Base-by-base conservation (phyloP, 495 filamentous ascomycete species). In the Podospora bellae-mahoneyi region DNA sequence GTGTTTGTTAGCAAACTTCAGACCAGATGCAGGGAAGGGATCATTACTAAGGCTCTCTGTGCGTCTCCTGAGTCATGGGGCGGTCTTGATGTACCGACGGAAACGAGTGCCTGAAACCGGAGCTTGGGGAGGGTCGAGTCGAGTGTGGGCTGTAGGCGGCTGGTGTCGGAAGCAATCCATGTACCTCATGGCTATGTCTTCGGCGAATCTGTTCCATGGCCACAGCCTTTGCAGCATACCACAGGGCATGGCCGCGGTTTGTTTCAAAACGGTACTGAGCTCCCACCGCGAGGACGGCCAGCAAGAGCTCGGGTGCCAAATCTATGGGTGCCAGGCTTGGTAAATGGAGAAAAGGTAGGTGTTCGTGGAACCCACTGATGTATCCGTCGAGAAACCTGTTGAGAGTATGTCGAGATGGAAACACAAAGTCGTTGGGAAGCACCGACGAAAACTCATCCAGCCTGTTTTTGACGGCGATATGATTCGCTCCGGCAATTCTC, bases 261-360 rank as follows among this genome's bases (percentile, higher is more conserved):
- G 86, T 88, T 70, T 91, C 89, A 67, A 91, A 91, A 15, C 89
- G 82, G 69, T 91, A 92, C 55, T 89, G 85, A 3, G 89, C 89
- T 6, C 89, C 89, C 4, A 90, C 80, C 0, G 89, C 83, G 5
- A 85, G 76, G 69, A 91, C 87, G 0, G 88, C 86, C n/a, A 91
- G 76, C 19, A 91, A 73, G 15, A 91, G 75, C 67, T 89, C 87
- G 5, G 87, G 78, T 4, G 86, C 82, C 57, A 84, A 78, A 0
- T 84, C 79, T 16, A 84, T 82, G 0, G 85, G 79, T 27, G 81
- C 74, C 30, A 91, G 73, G 0, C 88, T 91, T 0, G 89, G 87
- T 7, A 89, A 79, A 72, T 92, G 90, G 61, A 91, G 76, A 56
- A 91, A 86, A 0, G 89, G 90, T 23, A 91, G 85, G 71, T 91